phyloP scores from a whole-genome alignment of 2,329 filamentous ascomycete species.

The Gliomastix tumulicola region DNA sequence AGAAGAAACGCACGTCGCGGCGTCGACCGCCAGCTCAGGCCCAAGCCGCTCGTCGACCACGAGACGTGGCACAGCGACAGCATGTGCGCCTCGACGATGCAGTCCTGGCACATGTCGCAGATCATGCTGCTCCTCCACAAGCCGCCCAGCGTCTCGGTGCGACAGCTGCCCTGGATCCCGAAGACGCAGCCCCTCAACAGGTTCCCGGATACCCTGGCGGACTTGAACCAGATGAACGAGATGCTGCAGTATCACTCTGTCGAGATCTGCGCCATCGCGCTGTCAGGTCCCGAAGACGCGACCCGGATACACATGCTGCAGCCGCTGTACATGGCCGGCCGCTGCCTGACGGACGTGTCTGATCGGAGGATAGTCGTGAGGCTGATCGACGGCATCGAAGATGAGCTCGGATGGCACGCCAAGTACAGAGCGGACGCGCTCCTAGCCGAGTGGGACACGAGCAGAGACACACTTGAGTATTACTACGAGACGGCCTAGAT shows the following conservation, averaged over 20 bases:
- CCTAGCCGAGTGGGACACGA: too few relatives aligned
- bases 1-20: too few relatives aligned
- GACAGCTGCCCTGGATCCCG: too few relatives aligned
- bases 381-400: conserved; percentile 50
- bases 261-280: not conserved
- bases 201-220: too few relatives aligned
- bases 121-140: conserved; percentile 56
- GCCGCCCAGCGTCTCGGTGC: too few relatives aligned
- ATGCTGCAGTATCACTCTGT: not conserved
- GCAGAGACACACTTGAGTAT: too few relatives aligned
- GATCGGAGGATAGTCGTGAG: conserved; percentile 37
- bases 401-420: conserved; percentile 59
- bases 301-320: not conserved
- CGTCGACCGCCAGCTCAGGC: too few relatives aligned
- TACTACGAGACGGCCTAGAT: too few relatives aligned
- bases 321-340: not conserved
- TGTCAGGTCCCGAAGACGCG: not conserved
- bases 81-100: conserved; percentile 62
- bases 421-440: too few relatives aligned
- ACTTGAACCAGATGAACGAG: not conserved
- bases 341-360: not conserved
- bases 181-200: conserved; percentile 32
- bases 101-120: conserved; percentile 57
- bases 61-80: too few relatives aligned
- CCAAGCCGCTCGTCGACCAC: too few relatives aligned